Evolutionary conservation across 495 filamentous ascomycete genomes (phyloP).

Genomic region (Aspergillus coremiiformis): DNA sequence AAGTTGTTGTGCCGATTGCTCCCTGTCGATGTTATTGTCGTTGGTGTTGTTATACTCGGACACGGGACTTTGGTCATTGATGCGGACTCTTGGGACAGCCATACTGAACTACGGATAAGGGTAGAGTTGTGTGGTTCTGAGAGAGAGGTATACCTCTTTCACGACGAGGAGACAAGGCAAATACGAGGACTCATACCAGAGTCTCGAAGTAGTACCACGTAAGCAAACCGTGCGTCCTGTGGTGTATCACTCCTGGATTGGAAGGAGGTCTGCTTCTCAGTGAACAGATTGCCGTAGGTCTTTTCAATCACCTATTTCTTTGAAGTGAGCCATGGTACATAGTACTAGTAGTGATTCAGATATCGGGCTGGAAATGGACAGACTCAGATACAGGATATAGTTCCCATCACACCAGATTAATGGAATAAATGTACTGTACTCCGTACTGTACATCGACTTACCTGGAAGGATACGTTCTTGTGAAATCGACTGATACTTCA

Average conservation of each 20-base stretch:
- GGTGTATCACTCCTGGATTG: not conserved
- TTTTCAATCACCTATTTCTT: not conserved
- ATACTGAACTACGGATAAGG: slow-evolving; percentile 2
- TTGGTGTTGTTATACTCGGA: slow-evolving; percentile 1
- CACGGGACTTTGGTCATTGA: slow-evolving; percentile 11
- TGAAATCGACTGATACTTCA: not conserved
- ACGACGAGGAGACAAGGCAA: not conserved
- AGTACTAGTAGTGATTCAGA: not conserved
- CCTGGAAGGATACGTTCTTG: not conserved
- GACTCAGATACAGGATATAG: not conserved
- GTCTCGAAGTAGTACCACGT: not conserved
- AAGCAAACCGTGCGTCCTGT: not conserved
- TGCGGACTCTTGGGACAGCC: slow-evolving; percentile 13
- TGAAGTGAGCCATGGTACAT: not conserved
- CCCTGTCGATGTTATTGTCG: not conserved
- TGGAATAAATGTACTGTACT: too few relatives aligned
- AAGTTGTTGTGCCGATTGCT: not conserved
- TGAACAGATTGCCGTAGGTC: not conserved
- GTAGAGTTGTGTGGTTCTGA: not conserved
- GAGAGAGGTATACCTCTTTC: not conserved
- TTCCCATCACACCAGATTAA: too few relatives aligned
- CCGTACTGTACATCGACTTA: too few relatives aligned
- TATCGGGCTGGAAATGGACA: not conserved
- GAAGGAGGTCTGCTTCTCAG: not conserved
- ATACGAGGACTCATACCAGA: not conserved